These are phyloP conservation scores for Blakeslea trispora DNA, from an alignment of 371 early-diverging fungal genomes.

Conservation along the genomic window DNA sequence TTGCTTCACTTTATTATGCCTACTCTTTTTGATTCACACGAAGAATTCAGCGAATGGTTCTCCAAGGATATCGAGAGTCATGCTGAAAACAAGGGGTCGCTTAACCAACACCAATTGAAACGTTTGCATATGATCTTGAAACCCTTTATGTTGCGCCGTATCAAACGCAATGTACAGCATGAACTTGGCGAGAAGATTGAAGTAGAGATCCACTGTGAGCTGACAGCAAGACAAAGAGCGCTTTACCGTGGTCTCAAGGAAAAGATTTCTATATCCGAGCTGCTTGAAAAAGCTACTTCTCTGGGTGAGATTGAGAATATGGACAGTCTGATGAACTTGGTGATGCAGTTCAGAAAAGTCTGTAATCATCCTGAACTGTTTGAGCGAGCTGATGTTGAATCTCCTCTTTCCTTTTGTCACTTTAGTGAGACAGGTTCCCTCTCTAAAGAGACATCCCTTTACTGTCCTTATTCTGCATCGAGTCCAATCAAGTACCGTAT, in stretches of 20 bases:
- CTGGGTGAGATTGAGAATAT: constrained; percentile 62
- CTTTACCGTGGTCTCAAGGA: constrained; percentile 79
- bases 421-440: constrained; percentile 66
- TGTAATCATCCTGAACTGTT: constrained; percentile 99
- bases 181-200: constrained; percentile 95
- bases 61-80: constrained; percentile 93
- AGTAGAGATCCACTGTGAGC: constrained; percentile 79
- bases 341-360: constrained; percentile 99
- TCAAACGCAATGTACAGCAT: constrained; percentile 96
- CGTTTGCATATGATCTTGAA: constrained; percentile 96
- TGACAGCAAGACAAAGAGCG: constrained; percentile 84
- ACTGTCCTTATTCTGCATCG: constrained; percentile 64
- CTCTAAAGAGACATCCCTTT: constrained; percentile 59
- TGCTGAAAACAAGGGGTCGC: constrained; percentile 81
- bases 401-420: constrained; percentile 68
- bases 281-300: constrained; percentile 74
- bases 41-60: constrained; percentile 96
- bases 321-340: constrained; percentile 89
- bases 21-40: constrained; percentile 93
- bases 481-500: constrained; percentile 64
- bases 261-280: constrained; percentile 82
- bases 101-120: constrained; percentile 89
- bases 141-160: constrained; percentile 98
- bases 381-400: constrained; percentile 86
- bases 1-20: constrained; percentile 99